Conservation (phyloP, 768 basidiomycete genomes). For the Cystofilobasidium macerans region DNA sequence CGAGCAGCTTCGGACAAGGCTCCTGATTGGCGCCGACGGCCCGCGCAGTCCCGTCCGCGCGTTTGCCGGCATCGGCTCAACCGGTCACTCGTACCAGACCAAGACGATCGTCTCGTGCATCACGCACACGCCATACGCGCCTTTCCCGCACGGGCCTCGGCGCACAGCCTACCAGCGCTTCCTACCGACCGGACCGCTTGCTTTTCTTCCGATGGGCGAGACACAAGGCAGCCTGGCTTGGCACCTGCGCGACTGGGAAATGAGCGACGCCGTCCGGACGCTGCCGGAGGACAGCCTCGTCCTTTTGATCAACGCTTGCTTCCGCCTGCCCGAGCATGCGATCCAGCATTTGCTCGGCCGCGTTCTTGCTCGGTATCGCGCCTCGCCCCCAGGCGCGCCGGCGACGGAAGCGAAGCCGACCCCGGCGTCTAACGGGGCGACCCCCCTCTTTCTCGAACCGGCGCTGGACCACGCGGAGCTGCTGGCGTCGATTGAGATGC, state of each 20-base stretch:
- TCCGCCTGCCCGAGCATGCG: constrained; percentile 44
- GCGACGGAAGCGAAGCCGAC: not conserved
- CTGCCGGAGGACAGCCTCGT: constrained; percentile 55
- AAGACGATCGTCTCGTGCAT: constrained; percentile 86
- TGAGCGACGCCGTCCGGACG: constrained; percentile 61
- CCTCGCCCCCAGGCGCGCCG: constrained; percentile 10
- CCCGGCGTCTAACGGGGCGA: not conserved
- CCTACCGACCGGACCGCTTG: constrained; percentile 87
- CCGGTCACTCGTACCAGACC: constrained; percentile 82
- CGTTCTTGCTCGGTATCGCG: constrained; percentile 26
- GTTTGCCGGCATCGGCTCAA: constrained; percentile 73
- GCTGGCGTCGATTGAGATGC: constrained; percentile 36
- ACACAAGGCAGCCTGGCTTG: constrained; percentile 74
- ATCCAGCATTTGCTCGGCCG: constrained; percentile 30
- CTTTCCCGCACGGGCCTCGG: constrained; percentile 30
- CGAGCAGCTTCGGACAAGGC: not conserved
- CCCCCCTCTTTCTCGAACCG: constrained; percentile 4
- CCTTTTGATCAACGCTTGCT: constrained; percentile 79
- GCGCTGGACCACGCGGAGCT: constrained; percentile 10
- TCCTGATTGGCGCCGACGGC: constrained; percentile 85
- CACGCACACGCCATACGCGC: constrained; percentile 45
- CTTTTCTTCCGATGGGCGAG: constrained; percentile 68
- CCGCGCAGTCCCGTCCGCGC: constrained; percentile 84
- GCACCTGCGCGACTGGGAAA: constrained; percentile 62
- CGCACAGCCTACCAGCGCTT: constrained; percentile 86